Evolutionary conservation across 176 grass and related monocot genomes (phyloP).

Genomic region (Oryza glaberrima): DNA sequence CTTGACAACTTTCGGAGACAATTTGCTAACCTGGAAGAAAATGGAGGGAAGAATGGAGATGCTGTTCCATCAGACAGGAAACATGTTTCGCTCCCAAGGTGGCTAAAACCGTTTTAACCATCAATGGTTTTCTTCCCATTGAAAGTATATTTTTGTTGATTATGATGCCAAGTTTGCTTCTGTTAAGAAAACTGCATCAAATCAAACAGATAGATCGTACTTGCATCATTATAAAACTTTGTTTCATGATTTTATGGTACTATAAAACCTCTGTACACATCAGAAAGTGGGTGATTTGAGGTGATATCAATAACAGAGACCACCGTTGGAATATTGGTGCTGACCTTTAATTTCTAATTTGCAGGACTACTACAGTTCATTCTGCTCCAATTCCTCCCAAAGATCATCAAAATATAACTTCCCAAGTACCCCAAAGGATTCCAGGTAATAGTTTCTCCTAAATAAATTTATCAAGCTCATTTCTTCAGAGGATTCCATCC

Average conservation of each 20-base stretch:
- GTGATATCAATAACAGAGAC: slow-evolving; percentile 28
- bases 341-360: slow-evolving; percentile 40
- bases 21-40: slow-evolving; percentile 94
- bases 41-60: slow-evolving; percentile 72
- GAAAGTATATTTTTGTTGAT: slow-evolving; percentile 15
- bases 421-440: slow-evolving; percentile 67
- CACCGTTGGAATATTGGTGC: neutral
- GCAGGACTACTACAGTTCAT: slow-evolving; percentile 76
- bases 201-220: neutral
- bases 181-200: neutral
- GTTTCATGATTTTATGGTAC: slow-evolving; percentile 35
- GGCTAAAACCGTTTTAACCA: slow-evolving; percentile 14
- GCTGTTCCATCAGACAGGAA: slow-evolving; percentile 71
- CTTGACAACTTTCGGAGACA: slow-evolving; percentile 97
- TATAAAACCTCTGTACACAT: neutral
- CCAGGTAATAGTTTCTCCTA: slow-evolving; percentile 63
- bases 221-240: slow-evolving; percentile 23
- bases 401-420: slow-evolving; percentile 40
- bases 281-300: neutral
- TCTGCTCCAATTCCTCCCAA: slow-evolving; percentile 64
- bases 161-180: neutral
- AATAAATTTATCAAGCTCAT: slow-evolving; percentile 8
- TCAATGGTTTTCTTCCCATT: slow-evolving; percentile 3
- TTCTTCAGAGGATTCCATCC: slow-evolving; percentile 8
- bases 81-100: slow-evolving; percentile 98